Evolutionary conservation across 2,329 filamentous ascomycete genomes (phyloP).

Genomic region (Pseudogymnoascus verrucosus): DNA sequence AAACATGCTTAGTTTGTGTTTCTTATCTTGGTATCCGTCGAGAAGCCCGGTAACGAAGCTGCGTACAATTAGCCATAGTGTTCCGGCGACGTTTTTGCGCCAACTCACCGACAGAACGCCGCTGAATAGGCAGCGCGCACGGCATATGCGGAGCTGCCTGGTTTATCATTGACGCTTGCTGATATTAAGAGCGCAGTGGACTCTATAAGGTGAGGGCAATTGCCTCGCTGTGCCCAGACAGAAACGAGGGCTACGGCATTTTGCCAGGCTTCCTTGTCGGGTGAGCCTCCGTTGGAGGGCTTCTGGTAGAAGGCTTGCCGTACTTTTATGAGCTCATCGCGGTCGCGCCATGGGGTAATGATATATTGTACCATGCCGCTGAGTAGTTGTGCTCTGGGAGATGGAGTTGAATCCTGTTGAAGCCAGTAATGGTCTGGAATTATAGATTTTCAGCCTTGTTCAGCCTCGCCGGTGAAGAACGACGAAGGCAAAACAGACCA

Average conservation of each 20-base stretch:
- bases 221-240: slow-evolving; percentile 65
- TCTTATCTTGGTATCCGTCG: slow-evolving; percentile 63
- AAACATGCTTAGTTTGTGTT: slow-evolving; percentile 65
- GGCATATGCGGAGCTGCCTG: slow-evolving; percentile 39
- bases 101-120: slow-evolving; percentile 62
- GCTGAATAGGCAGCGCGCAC: slow-evolving; percentile 63
- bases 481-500: not conserved
- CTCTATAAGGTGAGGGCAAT: slow-evolving; percentile 72
- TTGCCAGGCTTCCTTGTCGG: slow-evolving; percentile 22
- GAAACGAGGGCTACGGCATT: slow-evolving; percentile 51
- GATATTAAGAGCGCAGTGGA: slow-evolving; percentile 67
- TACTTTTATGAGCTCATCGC: slow-evolving; percentile 56
- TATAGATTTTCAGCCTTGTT: not conserved
- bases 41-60: slow-evolving; percentile 76
- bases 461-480: not conserved
- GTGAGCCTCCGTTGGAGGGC: not conserved
- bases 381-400: not conserved
- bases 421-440: not conserved
- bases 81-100: not conserved
- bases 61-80: not conserved
- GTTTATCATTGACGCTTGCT: slow-evolving; percentile 56
- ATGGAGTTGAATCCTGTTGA: not conserved
- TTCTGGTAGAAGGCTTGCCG: slow-evolving; percentile 52
- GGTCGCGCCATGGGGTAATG: slow-evolving; percentile 65
- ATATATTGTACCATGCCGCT: slow-evolving; percentile 59